Evolutionary conservation across 2,329 filamentous ascomycete genomes (phyloP), one percentile per base, ranked within the genome.

Genomic region (Colletotrichum caudatum): DNA sequence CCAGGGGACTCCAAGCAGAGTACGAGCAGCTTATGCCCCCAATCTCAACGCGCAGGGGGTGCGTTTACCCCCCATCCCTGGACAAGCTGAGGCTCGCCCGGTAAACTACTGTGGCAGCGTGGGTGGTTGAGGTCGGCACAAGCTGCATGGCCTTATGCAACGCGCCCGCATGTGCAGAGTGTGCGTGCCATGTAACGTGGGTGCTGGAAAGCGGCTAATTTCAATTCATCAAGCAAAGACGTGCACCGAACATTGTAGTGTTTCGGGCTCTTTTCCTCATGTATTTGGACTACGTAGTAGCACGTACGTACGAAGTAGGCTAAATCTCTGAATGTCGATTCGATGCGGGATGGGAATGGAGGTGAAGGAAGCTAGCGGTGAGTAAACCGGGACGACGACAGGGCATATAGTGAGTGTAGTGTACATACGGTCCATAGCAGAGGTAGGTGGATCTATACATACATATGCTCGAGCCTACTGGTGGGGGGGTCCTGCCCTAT

Each of bases 21-120:
- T 59, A 54, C 41, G 58, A 58, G 58, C 58, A 71, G 68, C 64
- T 71, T 44, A 64, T 64, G 69, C 65, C 69, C 69, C 69, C 65
- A 64, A 71, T 65, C 69, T 65, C 69, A 69, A 69, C 59, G 16
- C 44, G 39, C 69, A 71, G 33, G 65, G 64, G 66, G 54, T 57
- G n/a, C 33, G 35, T 53, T 18, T 20, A 14, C 16, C 33, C 29
- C 57, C 64, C 67, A n/a, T 48, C 33, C 35, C 33, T 53, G 14
- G n/a, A 57, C 35, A 26, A 41, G 23, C 48, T 57, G 57, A 64
- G 50, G 63, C 61, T 51, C 44, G 46, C 61, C 41, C 54, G 20
- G 18, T 58, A 68, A 29, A 29, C 29, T 29, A 29, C 3, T 4
- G 29, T 29, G 29, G 29, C 29, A 29, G 64, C 58, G 64, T 71